phyloP scores from a whole-genome alignment of 352 stramenopile genomes.

The Pythium aphanidermatum region DNA sequence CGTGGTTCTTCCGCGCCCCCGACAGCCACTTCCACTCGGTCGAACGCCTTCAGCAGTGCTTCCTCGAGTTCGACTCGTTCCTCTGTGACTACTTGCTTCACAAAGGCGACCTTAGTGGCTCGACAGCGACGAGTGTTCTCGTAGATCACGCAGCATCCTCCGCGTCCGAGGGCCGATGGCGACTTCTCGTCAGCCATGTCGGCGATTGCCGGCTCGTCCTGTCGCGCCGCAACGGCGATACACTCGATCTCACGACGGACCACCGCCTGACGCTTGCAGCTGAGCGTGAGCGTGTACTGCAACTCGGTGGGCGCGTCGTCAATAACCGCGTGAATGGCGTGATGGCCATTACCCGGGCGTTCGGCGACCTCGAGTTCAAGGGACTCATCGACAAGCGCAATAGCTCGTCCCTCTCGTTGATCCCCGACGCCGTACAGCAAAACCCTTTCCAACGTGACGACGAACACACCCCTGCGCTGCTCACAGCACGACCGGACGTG shows the following conservation, averaged over 20 bases:
- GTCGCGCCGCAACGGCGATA: slow-evolving; percentile 28
- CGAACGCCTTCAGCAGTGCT: slow-evolving; percentile 37
- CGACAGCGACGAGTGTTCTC: slow-evolving; percentile 57
- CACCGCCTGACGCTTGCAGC: slow-evolving; percentile 44
- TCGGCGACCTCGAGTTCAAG: slow-evolving; percentile 84
- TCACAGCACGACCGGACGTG: slow-evolving; percentile 53
- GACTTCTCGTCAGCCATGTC: slow-evolving; percentile 47
- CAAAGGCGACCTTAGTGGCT: slow-evolving; percentile 71
- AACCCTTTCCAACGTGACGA: slow-evolving; percentile 40
- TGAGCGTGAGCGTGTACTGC: slow-evolving; percentile 50
- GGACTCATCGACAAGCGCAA: slow-evolving; percentile 22
- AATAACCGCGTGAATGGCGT: slow-evolving; percentile 84
- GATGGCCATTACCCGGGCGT: slow-evolving; percentile 80
- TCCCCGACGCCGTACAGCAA: slow-evolving; percentile 14
- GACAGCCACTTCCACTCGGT: slow-evolving; percentile 20
- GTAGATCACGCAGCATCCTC: slow-evolving; percentile 9
- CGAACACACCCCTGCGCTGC: slow-evolving; percentile 43
- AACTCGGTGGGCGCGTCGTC: slow-evolving; percentile 53
- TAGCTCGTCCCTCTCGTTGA: slow-evolving; percentile 6
- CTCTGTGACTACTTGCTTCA: slow-evolving; percentile 66
- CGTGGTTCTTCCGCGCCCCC: slow-evolving; percentile 40
- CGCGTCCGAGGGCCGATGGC: not conserved
- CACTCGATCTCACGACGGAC: slow-evolving; percentile 52
- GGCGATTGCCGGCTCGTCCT: slow-evolving; percentile 75
- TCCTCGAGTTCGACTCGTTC: slow-evolving; percentile 57